Conservation (phyloP, 257 asterid genomes). For the Plantago ovata region DNA sequence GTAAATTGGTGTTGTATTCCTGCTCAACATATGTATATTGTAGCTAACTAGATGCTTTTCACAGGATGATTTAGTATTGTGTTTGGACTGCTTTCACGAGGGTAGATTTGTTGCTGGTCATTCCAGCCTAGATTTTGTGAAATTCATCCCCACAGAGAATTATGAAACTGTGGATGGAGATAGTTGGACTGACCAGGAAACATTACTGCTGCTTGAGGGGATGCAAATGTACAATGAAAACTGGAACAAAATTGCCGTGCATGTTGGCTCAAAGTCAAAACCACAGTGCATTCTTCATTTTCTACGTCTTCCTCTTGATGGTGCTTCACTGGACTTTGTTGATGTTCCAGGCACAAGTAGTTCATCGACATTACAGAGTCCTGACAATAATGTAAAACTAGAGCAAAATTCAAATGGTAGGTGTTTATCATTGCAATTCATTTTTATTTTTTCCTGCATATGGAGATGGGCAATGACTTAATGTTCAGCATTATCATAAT, state of each 20-base stretch:
- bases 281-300: constrained; percentile 56
- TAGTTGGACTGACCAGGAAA: constrained; percentile 57
- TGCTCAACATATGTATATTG: constrained; percentile 3
- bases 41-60: constrained; percentile 21
- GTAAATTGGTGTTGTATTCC: neutral
- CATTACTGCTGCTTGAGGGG: constrained; percentile 52
- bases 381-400: constrained; percentile 26
- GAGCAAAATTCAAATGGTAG: constrained; percentile 33
- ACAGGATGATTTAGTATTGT: constrained; percentile 46
- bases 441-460: constrained; percentile 1
- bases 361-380: constrained; percentile 21
- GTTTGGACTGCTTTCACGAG: constrained; percentile 53
- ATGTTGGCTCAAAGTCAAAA: constrained; percentile 55
- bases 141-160: constrained; percentile 34
- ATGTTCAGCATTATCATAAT: constrained; percentile 15
- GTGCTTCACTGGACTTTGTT: constrained; percentile 16
- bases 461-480: neutral
- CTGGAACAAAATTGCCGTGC: constrained; percentile 54
- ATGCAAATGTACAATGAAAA: constrained; percentile 48
- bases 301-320: constrained; percentile 34
- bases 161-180: constrained; percentile 48
- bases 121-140: constrained; percentile 53
- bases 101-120: constrained; percentile 55
- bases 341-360: constrained; percentile 23
- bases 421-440: constrained; percentile 3